phyloP scores from a whole-genome alignment of 1,139 yeast species.

The Suhomyces yuchorum region DNA sequence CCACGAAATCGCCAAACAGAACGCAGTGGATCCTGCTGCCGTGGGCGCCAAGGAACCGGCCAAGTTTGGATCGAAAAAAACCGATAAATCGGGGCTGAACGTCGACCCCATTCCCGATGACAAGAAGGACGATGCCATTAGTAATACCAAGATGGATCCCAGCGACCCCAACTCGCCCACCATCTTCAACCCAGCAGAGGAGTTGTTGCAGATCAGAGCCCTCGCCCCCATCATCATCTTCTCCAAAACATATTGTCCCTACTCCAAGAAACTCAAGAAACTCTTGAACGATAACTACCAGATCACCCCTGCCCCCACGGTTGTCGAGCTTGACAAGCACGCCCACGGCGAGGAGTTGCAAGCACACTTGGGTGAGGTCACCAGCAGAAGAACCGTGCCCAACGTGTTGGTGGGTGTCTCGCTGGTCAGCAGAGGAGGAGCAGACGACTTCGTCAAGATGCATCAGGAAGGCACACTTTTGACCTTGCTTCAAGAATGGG shows the following conservation, averaged over 20 bases:
- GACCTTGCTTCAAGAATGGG: slow-evolving; percentile 59
- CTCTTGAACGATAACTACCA: slow-evolving; percentile 64
- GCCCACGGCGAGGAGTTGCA: slow-evolving; percentile 65
- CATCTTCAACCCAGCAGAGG: slow-evolving; percentile 61
- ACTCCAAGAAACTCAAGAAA: slow-evolving; percentile 67
- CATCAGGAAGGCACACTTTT: slow-evolving; percentile 59
- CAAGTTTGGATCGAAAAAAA: background rate
- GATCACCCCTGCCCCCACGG: slow-evolving; percentile 68
- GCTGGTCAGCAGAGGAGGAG: slow-evolving; percentile 65
- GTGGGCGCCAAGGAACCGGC: slow-evolving; percentile 8
- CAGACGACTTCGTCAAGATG: slow-evolving; percentile 71
- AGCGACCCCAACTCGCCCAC: slow-evolving; percentile 12
- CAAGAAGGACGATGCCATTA: slow-evolving; percentile 13
- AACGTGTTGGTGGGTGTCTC: slow-evolving; percentile 63
- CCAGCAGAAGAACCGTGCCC: slow-evolving; percentile 73
- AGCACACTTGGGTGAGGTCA: slow-evolving; percentile 53
- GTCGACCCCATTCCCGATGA: slow-evolving; percentile 12
- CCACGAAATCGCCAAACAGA: slow-evolving; percentile 34
- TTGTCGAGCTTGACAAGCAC: slow-evolving; percentile 84
- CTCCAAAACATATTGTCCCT: slow-evolving; percentile 76
- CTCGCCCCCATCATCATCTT: slow-evolving; percentile 72
- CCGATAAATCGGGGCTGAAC: slow-evolving; percentile 4
- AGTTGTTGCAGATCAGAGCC: slow-evolving; percentile 57
- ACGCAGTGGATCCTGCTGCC: slow-evolving; percentile 7
- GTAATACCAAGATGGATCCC: slow-evolving; percentile 11